Base-by-base conservation (phyloP, 768 basidiomycete species). In the Obba rivulosa region DNA sequence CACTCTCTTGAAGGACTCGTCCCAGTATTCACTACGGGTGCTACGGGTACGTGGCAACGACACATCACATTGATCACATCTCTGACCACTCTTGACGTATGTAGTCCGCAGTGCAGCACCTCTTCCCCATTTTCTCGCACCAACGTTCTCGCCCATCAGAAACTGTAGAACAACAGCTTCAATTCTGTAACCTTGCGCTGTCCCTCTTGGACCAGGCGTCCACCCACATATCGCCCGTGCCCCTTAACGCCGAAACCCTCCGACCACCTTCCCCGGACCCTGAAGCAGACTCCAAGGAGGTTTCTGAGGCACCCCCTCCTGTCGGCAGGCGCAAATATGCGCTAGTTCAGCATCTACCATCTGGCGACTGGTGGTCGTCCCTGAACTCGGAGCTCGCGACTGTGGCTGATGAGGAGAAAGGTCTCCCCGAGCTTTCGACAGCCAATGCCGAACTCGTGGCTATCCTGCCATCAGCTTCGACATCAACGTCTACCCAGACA, bases 341-440 rank as follows among this genome's bases (percentile, higher is more conserved):
- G 3, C 78, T 92, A 40, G 74, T 91, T 55, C 89, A 92, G 58
- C 83, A 81, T 50, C 71, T 92, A 7, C 87, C 90, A 0, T 76
- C 72, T 1, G 87, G 82, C 34, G 83, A 85, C 50, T 89, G 81
- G 71, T 92, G 87, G 83, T 76, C 87, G 14, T 88, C 89, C 22
- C 75, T 83, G 46, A 77, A 73, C 58, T 73, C 79, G 18, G 73
- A 63, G 46, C 62, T 59, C 46, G 69, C 61, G 28, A 69, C 56
- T 43, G 67, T 53, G 38, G 60, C 46, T 49, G 69, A 24, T 34
- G 68, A 72, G 45, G 66, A 68, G 7, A 62, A 64, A 37, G 62
- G 69, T 55, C 53, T 81, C 46, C 80, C 75, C 56, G 68, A 74
- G 52, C 62, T 85, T 13, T 65, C 73, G 17, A 81, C 81, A 4